Base-by-base conservation (phyloP, 2,329 filamentous ascomycete genomes). In the Ambrosiella beaveri region DNA sequence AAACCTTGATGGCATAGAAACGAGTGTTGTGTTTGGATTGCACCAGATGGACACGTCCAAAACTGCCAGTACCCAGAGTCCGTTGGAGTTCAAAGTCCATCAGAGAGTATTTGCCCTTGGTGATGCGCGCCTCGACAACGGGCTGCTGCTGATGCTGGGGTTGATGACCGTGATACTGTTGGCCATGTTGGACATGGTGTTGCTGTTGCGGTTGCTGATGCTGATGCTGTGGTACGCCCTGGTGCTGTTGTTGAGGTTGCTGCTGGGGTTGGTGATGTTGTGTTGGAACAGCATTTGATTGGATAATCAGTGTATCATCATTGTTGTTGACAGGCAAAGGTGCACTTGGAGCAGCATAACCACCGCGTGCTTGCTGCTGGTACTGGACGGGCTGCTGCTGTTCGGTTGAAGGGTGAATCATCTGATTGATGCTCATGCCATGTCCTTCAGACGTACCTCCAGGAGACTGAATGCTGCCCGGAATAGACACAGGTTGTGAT, bases 11-110 rank as follows among this genome's bases (percentile, higher is more conserved):
- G 51, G 93, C 93, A 73, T 98, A 98, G 76, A 90, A 98, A 62
- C 93, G 84, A 72, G 95, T 87, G 71, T 98, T 98, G 74, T 98
- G 93, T 71, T 90, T 93, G 63, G 90, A 96, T 73, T 97, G 93
- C 57, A 97, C 93, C 61, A 98, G 76, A 69, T 98, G 93, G 50
- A 98, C 93, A 64, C 93, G 81, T 51, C 93, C 93, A 71, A 98
- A 98, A 71, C 90, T 96, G 67, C 93, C 93, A 39, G 93, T 98
- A 56, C 93, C 93, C 62, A 98, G 76, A 41, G 93, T 98, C 65
- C 93, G 81, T 73, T 90, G 80, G 63, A 98, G 84, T 62, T 84
- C 78, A 68, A 98, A 98, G 73, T 98, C 93, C 61, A 75, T 78
- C 63, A 98, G 79, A 47, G 89, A 90, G 73, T 98, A 98, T 78